phyloP scores from a whole-genome alignment of 768 basidiomycete species.

The Mycena sanguinolenta region DNA sequence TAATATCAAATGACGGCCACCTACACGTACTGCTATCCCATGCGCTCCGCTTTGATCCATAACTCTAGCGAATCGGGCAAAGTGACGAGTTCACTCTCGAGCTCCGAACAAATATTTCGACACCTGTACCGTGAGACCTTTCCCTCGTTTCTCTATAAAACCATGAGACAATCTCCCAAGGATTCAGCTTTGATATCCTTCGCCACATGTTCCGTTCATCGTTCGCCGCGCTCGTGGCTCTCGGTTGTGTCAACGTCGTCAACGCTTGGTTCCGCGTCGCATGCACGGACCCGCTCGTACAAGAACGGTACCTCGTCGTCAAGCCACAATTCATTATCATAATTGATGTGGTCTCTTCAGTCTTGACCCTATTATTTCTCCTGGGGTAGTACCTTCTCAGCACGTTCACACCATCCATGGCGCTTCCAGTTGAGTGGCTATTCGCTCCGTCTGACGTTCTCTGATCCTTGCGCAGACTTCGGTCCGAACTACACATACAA shows the following conservation, averaged over 20 bases:
- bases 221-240: conserved; percentile 24
- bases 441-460: neutral
- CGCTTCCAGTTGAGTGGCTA: conserved; percentile 47
- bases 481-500: conserved; percentile 50
- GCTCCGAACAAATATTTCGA: too few relatives aligned
- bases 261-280: conserved; percentile 58
- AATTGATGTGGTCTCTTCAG: conserved; percentile 49
- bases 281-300: conserved; percentile 55
- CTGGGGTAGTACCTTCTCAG: conserved; percentile 50
- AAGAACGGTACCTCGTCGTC: conserved; percentile 45
- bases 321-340: too few relatives aligned
- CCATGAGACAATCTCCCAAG: neutral
- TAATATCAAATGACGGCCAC: neutral
- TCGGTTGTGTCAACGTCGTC: conserved; percentile 35
- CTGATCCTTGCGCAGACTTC: conserved; percentile 46
- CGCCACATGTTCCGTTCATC: conserved; percentile 1
- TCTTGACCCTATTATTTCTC: conserved; percentile 55
- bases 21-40: too few relatives aligned
- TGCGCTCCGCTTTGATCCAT: too few relatives aligned
- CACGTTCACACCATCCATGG: conserved; percentile 60
- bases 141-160: neutral
- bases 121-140: too few relatives aligned
- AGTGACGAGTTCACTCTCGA: too few relatives aligned
- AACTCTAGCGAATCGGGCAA: too few relatives aligned
- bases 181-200: neutral